A percentile compares a stretch with the other conserved stretches of the same genome.
phyloP scores from a whole-genome alignment of 768 basidiomycete species.

The Phanerochaete carnosa region DNA sequence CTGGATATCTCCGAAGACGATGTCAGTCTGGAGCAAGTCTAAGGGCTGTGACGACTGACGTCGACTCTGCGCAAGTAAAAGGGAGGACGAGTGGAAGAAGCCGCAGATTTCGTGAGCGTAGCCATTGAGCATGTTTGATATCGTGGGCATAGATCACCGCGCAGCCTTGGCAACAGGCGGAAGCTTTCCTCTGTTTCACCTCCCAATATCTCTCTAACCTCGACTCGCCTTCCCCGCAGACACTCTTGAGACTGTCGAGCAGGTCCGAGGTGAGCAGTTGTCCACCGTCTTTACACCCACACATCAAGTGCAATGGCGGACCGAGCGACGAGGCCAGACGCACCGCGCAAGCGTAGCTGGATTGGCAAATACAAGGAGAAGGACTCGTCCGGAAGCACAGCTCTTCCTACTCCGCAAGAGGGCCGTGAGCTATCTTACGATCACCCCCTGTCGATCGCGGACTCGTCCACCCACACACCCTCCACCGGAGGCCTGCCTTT shows the following conservation, averaged over 20 bases:
- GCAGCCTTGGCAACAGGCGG: constrained; percentile 12
- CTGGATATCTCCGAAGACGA: constrained; percentile 10
- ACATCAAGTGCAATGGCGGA: constrained; percentile 19
- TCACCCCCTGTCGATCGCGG: constrained; percentile 17
- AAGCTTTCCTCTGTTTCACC: background rate
- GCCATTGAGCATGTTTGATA: background rate
- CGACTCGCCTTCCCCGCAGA: constrained; percentile 12
- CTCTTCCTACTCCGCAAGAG: constrained; percentile 28
- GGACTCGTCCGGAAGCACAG: constrained; percentile 11
- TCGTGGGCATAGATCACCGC: background rate
- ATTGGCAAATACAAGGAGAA: constrained; percentile 25
- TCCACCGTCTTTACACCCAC: constrained; percentile 2
- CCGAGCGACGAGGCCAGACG: constrained; percentile 16
- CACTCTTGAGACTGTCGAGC: constrained; percentile 17
- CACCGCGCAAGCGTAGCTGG: constrained; percentile 26
- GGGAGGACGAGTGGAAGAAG: constrained; percentile 11
- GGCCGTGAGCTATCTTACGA: constrained; percentile 29
- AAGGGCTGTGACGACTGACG: constrained; percentile 3
- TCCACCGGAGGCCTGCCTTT: constrained; percentile 18
- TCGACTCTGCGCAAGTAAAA: constrained; percentile 9
- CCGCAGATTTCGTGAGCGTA: constrained; percentile 13
- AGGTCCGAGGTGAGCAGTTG: constrained; percentile 26
- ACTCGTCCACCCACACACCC: constrained; percentile 16
- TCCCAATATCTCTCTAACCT: constrained; percentile 2
- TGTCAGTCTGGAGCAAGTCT: background rate